Evolutionary conservation across 768 basidiomycete species (phyloP).

Genomic region (Coprinopsis marcescibilis): DNA sequence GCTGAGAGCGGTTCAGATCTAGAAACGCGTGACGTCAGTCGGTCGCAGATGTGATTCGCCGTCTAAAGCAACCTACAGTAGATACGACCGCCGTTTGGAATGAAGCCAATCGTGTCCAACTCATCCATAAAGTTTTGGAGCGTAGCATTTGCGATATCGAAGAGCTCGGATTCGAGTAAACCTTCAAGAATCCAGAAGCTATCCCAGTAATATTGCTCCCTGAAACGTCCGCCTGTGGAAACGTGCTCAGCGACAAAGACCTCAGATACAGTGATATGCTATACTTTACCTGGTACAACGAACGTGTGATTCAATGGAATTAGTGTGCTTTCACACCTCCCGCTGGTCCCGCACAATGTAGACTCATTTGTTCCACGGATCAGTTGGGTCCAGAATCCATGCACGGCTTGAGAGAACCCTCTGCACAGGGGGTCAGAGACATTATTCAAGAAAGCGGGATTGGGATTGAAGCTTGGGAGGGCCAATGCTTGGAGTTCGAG

Average conservation of each 20-base stretch:
- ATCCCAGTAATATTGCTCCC: conserved; percentile 71
- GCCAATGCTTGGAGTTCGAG: conserved; percentile 65
- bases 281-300: conserved; percentile 82
- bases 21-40: not conserved
- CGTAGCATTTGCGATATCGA: conserved; percentile 65
- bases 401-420: conserved; percentile 73
- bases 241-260: not conserved
- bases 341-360: conserved; percentile 52
- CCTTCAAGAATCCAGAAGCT: conserved; percentile 89
- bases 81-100: conserved; percentile 90
- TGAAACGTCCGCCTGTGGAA: conserved; percentile 68
- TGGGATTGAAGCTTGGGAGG: conserved; percentile 55
- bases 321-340: conserved; percentile 71
- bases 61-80: conserved; percentile 52
- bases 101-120: conserved; percentile 76
- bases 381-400: conserved; percentile 80
- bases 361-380: conserved; percentile 70
- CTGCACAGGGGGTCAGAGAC: conserved; percentile 64
- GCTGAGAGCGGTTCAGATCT: conserved; percentile 91
- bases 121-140: conserved; percentile 96
- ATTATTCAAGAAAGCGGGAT: conserved; percentile 64
- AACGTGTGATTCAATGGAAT: conserved; percentile 92
- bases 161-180: conserved; percentile 74
- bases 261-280: not conserved
- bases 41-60: not conserved